Evolutionary conservation across 805 yeast genomes (phyloP).

Genomic region (Monosporozyma solicola): DNA sequence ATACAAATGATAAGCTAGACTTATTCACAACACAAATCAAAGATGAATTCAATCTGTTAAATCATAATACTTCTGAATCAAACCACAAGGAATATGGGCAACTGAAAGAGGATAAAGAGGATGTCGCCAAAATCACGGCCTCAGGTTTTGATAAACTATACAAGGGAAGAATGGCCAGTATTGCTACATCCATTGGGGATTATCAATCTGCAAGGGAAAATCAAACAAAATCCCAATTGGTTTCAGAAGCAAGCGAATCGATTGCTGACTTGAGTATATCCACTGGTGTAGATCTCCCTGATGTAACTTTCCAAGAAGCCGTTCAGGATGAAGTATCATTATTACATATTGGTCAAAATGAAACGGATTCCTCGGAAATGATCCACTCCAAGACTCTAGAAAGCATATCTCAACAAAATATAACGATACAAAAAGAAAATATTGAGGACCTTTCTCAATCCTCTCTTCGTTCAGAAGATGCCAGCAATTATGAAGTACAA

Average conservation of each 20-base stretch:
- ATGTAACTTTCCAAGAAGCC: not conserved
- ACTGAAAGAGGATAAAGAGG: not conserved
- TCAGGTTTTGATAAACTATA: conserved; percentile 6
- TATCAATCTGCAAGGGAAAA: conserved; percentile 19
- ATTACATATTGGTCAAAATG: not conserved
- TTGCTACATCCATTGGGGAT: conserved; percentile 21
- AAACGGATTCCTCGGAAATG: not conserved
- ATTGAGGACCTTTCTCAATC: not conserved
- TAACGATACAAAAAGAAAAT: not conserved
- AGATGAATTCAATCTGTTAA: conserved; percentile 13
- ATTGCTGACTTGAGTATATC: not conserved
- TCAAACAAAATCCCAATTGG: not conserved
- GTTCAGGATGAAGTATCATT: not conserved
- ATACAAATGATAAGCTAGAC: conserved; percentile 15
- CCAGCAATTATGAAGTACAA: not conserved
- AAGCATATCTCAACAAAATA: not conserved
- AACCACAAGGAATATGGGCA: not conserved
- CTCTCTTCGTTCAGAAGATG: not conserved
- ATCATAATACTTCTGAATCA: not conserved
- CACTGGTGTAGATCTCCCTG: not conserved
- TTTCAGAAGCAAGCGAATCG: not conserved
- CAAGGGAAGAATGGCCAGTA: conserved; percentile 16
- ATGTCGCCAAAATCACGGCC: not conserved
- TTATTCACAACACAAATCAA: conserved; percentile 13
- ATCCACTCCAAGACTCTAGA: not conserved